A percentile compares a stretch with the other conserved stretches of the same genome.
phyloP scores from a whole-genome alignment of 2,329 filamentous ascomycete species.

The Fusarium sp. region DNA sequence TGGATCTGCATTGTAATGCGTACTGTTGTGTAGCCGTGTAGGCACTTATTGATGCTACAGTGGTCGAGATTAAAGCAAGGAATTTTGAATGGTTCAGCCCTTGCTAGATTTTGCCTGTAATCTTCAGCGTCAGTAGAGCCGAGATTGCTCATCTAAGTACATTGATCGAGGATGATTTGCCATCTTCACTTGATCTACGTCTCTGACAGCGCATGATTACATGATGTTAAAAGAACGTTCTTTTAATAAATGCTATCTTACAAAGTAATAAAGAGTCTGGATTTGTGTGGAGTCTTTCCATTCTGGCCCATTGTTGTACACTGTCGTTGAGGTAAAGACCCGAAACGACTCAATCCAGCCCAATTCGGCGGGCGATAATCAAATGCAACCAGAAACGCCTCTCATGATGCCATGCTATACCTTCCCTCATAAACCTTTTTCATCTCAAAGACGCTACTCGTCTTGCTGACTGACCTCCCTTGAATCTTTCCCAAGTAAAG shows the following conservation, averaged over 20 bases:
- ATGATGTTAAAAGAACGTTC: neutral
- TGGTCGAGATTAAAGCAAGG: neutral
- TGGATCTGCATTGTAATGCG: neutral
- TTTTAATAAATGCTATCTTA: conserved; percentile 33
- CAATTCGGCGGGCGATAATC: conserved; percentile 18
- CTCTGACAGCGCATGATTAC: neutral
- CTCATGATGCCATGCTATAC: conserved; percentile 24
- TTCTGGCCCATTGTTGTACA: conserved; percentile 44
- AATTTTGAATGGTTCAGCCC: neutral
- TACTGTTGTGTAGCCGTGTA: neutral
- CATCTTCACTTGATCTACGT: neutral
- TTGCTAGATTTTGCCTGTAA: neutral
- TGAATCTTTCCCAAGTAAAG: neutral
- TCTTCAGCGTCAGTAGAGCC: neutral
- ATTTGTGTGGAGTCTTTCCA: conserved; percentile 42
- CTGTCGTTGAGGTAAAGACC: conserved; percentile 16
- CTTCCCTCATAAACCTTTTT: neutral
- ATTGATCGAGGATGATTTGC: neutral
- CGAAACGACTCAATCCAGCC: conserved; percentile 18
- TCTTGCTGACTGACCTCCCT: neutral
- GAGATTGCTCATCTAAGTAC: conserved; percentile 1
- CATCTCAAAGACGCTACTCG: neutral
- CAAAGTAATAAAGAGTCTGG: conserved; percentile 27
- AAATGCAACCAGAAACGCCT: conserved; percentile 36
- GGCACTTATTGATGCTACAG: neutral